These are phyloP conservation scores for Komagataea norvegica DNA, from an alignment of 1,139 yeast genomes.

Conservation along the genomic window DNA sequence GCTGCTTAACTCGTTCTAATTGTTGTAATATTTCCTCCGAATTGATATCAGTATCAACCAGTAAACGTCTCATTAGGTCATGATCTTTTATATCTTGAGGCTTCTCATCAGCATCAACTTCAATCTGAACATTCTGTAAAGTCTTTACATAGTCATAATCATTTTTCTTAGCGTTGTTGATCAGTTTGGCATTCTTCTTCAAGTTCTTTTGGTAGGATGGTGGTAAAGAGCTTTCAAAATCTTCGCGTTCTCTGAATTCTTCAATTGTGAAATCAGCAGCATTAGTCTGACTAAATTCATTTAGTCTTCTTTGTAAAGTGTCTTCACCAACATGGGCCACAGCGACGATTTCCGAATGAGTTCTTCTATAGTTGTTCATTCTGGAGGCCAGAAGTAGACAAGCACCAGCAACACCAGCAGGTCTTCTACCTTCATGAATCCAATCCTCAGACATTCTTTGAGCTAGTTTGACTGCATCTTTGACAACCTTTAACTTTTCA, in stretches of 20 bases:
- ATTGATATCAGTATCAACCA: conserved; percentile 29
- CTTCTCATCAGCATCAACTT: conserved; percentile 26
- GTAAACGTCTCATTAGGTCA: conserved; percentile 7
- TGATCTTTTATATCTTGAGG: conserved; percentile 9
- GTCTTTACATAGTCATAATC: conserved; percentile 27
- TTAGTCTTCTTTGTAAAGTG: conserved; percentile 82
- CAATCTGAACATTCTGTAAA: conserved; percentile 29
- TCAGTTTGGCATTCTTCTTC: conserved; percentile 3
- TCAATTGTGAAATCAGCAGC: conserved; percentile 71
- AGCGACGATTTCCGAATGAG: conserved; percentile 90
- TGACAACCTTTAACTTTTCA: conserved; percentile 66
- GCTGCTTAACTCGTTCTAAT: conserved; percentile 38
- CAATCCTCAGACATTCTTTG: conserved; percentile 92
- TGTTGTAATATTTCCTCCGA: conserved; percentile 43
- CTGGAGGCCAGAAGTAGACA: conserved; percentile 89
- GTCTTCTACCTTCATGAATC: conserved; percentile 95
- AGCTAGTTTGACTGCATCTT: conserved; percentile 83
- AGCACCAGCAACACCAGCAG: conserved; percentile 98
- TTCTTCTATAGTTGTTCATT: conserved; percentile 90
- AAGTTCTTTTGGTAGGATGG: conserved; percentile 68
- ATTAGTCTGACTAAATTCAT: conserved; percentile 76
- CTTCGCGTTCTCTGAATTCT: conserved; percentile 51
- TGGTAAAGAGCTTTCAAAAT: conserved; percentile 44
- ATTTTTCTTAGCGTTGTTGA: conserved; percentile 19
- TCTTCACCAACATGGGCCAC: conserved; percentile 95